Conservation (phyloP, 1,139 yeast species). For the Debaryomycetaceae sp. region DNA sequence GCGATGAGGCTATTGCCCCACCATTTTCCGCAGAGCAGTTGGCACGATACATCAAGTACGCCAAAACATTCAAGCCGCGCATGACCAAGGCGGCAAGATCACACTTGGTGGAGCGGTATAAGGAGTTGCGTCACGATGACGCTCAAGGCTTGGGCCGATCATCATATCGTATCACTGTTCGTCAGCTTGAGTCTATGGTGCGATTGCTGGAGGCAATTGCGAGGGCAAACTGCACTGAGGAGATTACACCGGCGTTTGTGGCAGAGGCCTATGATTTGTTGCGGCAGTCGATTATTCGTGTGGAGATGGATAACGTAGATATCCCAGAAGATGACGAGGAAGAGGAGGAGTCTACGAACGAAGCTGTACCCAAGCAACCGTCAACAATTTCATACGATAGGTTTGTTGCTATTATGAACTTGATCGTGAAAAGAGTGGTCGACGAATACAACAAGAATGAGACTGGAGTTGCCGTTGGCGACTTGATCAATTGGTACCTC, state of each 20-base stretch:
- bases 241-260: slow-evolving; percentile 76
- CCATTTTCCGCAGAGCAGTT: slow-evolving; percentile 87
- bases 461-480: slow-evolving; percentile 61
- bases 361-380: slow-evolving; percentile 7
- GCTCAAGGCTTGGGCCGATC: slow-evolving; percentile 84
- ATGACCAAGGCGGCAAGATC: slow-evolving; percentile 78
- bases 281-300: slow-evolving; percentile 86
- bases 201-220: slow-evolving; percentile 95
- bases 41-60: slow-evolving; percentile 81
- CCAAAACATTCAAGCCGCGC: slow-evolving; percentile 85
- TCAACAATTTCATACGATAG: slow-evolving; percentile 70
- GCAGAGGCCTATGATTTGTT: slow-evolving; percentile 88
- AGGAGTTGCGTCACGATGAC: slow-evolving; percentile 82
- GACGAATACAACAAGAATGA: slow-evolving; percentile 44
- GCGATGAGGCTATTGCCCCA: slow-evolving; percentile 84
- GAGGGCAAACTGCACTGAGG: slow-evolving; percentile 89
- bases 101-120: slow-evolving; percentile 68
- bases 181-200: slow-evolving; percentile 92
- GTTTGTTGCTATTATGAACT: slow-evolving; percentile 74
- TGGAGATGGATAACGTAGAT: slow-evolving; percentile 89
- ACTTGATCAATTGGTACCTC: slow-evolving; percentile 72
- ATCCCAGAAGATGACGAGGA: slow-evolving; percentile 50
- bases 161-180: slow-evolving; percentile 89
- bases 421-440: slow-evolving; percentile 60
- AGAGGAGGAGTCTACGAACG: slow-evolving; percentile 3